Evolutionary conservation across 805 yeast species (phyloP).

Genomic region (Zygotorulaspora florentina): DNA sequence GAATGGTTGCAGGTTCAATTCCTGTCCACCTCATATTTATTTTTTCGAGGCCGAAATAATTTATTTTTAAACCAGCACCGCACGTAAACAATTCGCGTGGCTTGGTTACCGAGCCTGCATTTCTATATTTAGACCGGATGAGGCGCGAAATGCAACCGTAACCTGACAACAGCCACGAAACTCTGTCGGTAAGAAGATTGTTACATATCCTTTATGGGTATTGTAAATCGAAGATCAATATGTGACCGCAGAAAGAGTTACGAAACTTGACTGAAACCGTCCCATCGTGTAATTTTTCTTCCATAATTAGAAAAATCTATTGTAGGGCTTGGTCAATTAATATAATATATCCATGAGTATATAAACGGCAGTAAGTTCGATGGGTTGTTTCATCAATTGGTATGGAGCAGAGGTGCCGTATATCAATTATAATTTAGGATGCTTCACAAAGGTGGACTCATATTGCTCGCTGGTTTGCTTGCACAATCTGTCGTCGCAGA

Average conservation of each 20-base stretch:
- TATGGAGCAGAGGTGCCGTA: not conserved
- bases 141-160: not conserved
- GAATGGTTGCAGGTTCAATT: slow-evolving; percentile 73
- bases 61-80: not conserved
- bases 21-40: slow-evolving; percentile 60
- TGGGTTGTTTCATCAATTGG: not conserved
- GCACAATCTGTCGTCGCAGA: not conserved
- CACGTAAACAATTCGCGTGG: slow-evolving; percentile 2
- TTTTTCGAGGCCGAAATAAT: slow-evolving; percentile 5
- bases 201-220: not conserved
- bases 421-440: not conserved
- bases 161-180: not conserved
- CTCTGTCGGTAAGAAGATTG: too few relatives aligned
- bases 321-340: slow-evolving; percentile 71
- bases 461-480: not conserved
- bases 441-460: slow-evolving; percentile 1
- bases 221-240: not conserved
- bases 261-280: not conserved
- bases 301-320: slow-evolving; percentile 30
- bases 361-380: not conserved
- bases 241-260: not conserved
- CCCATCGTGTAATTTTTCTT: not conserved
- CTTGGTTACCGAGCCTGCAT: not conserved
- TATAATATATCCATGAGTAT: slow-evolving; percentile 56
- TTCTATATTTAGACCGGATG: not conserved